A percentile compares a stretch with the other conserved stretches of the same genome.
phyloP scores from a whole-genome alignment of 495 filamentous ascomycete species.

The Neurospora sublineolata region DNA sequence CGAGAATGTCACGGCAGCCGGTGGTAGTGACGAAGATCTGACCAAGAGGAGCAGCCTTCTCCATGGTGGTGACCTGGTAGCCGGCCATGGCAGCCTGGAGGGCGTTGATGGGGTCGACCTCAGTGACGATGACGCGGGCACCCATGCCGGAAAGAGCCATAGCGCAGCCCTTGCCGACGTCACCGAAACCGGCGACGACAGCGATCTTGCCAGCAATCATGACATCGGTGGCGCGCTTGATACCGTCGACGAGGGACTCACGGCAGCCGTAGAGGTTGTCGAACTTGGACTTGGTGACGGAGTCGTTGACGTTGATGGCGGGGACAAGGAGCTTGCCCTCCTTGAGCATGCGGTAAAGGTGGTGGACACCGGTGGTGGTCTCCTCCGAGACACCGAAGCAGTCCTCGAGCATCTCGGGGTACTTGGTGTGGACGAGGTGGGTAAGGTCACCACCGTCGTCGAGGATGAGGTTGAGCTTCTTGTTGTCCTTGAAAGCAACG shows the following conservation, averaged over 20 bases:
- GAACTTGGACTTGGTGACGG: conserved; percentile 99
- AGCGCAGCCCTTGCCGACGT: conserved; percentile 98
- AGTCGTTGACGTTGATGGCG: conserved; percentile 98
- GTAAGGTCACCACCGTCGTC: conserved; percentile 98
- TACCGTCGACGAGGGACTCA: conserved; percentile 96
- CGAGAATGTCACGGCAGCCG: conserved; percentile 94
- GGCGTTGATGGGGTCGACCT: conserved; percentile 99
- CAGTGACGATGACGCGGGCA: conserved; percentile 91
- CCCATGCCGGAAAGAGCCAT: conserved; percentile 93
- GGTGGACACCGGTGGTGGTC: conserved; percentile 99
- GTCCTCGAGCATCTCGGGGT: conserved; percentile 91
- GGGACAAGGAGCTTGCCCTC: conserved; percentile 79
- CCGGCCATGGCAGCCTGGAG: conserved; percentile 97
- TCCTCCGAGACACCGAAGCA: conserved; percentile 99
- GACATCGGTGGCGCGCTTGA: conserved; percentile 99
- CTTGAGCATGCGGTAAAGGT: conserved; percentile 97
- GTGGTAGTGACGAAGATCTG: conserved; percentile 99
- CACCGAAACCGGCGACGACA: conserved; percentile 95
- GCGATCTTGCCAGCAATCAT: conserved; percentile 99
- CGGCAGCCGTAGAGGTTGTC: conserved; percentile 99
- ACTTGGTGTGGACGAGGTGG: conserved; percentile 91
- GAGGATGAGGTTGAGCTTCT: conserved; percentile 95
- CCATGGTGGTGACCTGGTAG: conserved; percentile 95
- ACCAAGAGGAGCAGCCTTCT: conserved; percentile 73
- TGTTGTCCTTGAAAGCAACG: conserved; percentile 86